A percentile compares a stretch with the other conserved stretches of the same genome.
phyloP scores from a whole-genome alignment of 805 yeast genomes.

The Saccharomyces kudriavzevii region DNA sequence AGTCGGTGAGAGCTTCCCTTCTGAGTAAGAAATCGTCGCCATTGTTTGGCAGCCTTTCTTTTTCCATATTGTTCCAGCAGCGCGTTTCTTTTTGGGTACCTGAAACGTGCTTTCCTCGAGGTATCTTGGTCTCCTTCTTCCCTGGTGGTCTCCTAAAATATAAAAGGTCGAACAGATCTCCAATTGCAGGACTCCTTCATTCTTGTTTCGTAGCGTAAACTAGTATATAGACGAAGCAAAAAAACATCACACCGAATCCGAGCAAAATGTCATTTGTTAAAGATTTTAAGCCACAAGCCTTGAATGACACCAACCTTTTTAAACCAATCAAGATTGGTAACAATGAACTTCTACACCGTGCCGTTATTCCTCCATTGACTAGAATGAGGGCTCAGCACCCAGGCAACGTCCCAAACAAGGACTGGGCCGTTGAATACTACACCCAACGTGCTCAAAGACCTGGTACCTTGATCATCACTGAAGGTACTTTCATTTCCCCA shows the following conservation, averaged over 20 bases:
- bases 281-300: conserved; percentile 22
- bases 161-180: background rate
- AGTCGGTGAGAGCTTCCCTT: background rate
- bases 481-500: conserved; percentile 46
- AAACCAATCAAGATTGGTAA: conserved; percentile 39
- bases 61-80: background rate
- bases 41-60: background rate
- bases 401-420: conserved; percentile 36
- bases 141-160: background rate
- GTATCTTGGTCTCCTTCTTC: background rate
- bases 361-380: conserved; percentile 40
- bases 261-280: conserved; percentile 15
- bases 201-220: background rate
- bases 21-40: background rate
- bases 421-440: conserved; percentile 46
- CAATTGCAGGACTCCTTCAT: background rate
- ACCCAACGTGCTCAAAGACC: conserved; percentile 44
- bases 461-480: conserved; percentile 54
- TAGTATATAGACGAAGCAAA: background rate
- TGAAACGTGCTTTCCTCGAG: background rate
- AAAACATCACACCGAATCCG: background rate
- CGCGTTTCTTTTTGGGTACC: background rate
- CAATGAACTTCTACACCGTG: conserved; percentile 31
- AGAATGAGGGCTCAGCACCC: conserved; percentile 34
- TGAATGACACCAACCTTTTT: conserved; percentile 34